Conservation (phyloP, 352 stramenopile genomes). For the Phytophthora crassamura region DNA sequence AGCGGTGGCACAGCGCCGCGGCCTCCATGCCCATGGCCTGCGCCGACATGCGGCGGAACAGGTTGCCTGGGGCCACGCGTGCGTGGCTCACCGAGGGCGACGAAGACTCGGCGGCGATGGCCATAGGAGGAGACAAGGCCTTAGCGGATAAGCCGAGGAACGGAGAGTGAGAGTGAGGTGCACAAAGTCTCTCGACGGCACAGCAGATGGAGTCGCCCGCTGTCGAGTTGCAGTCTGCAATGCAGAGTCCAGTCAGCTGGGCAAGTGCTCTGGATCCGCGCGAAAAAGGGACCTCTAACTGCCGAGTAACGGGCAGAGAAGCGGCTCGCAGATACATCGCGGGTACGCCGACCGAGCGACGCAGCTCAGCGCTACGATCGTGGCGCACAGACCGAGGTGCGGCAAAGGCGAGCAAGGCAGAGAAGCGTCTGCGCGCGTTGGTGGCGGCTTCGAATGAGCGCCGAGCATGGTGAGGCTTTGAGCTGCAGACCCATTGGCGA, state of each 20-base stretch:
- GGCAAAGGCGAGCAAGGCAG: neutral
- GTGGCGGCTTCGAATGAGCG: neutral
- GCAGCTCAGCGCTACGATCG: neutral
- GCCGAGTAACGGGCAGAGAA: slow-evolving; percentile 26
- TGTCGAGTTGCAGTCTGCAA: slow-evolving; percentile 15
- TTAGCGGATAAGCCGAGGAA: slow-evolving; percentile 11
- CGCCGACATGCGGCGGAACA: slow-evolving; percentile 70
- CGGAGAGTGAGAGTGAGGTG: slow-evolving; percentile 27
- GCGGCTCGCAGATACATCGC: slow-evolving; percentile 26
- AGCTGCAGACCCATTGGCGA: neutral
- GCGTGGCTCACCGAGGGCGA: slow-evolving; percentile 17
- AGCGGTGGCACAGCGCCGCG: slow-evolving; percentile 72
- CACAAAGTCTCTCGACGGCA: slow-evolving; percentile 4
- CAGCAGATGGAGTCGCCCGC: slow-evolving; percentile 17
- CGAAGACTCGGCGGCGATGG: slow-evolving; percentile 16
- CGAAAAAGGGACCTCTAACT: slow-evolving; percentile 22
- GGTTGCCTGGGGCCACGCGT: slow-evolving; percentile 23
- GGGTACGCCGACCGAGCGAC: slow-evolving; percentile 6
- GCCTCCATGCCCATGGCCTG: slow-evolving; percentile 73
- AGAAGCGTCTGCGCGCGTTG: neutral
- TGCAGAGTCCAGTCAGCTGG: neutral
- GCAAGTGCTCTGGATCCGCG: slow-evolving; percentile 12
- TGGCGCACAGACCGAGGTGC: neutral
- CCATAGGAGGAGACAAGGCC: slow-evolving; percentile 11
- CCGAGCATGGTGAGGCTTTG: too few species aligned